Conservation (phyloP, 768 basidiomycete genomes). For the Lactarius pseudohatsudake region DNA sequence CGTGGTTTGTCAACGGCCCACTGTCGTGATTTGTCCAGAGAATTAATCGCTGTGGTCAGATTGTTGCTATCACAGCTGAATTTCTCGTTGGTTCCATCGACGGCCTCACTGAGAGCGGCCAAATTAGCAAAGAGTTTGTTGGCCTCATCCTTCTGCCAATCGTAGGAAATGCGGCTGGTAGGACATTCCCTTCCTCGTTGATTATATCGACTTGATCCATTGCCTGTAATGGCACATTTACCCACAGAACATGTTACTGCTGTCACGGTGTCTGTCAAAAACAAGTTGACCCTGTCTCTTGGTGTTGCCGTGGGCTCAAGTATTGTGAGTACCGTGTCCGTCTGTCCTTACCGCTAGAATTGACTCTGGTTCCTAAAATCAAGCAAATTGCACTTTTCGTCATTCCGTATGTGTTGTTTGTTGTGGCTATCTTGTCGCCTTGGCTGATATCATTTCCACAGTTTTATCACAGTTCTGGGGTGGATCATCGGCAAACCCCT, state of each 20-base stretch:
- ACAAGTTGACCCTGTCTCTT: conserved; percentile 83
- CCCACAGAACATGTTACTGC: conserved; percentile 81
- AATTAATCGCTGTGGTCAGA: conserved; percentile 27
- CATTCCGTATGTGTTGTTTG: conserved; percentile 59
- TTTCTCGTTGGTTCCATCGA: conserved; percentile 79
- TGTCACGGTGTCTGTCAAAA: conserved; percentile 87
- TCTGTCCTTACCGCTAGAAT: conserved; percentile 4
- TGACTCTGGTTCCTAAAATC: conserved; percentile 1
- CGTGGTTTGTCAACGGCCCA: conserved; percentile 35
- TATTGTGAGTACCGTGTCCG: conserved; percentile 50
- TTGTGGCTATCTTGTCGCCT: not conserved
- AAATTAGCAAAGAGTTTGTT: conserved; percentile 77
- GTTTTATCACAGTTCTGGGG: conserved; percentile 69
- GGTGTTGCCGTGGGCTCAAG: conserved; percentile 88
- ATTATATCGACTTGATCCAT: conserved; percentile 7
- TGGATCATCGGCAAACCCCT: conserved; percentile 84
- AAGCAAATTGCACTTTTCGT: conserved; percentile 86
- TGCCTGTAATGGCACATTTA: conserved; percentile 8
- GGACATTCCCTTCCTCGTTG: conserved; percentile 26
- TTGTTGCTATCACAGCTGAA: conserved; percentile 57
- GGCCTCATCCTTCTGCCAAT: conserved; percentile 88
- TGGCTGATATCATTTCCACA: conserved; percentile 34
- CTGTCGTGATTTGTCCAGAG: not conserved
- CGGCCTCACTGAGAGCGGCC: conserved; percentile 57
- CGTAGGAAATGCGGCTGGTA: conserved; percentile 83